Percentiles rank a stretch among this genome's conserved stretches.
Evolutionary conservation across 768 basidiomycete genomes (phyloP).

Genomic region (Naganishia vishniacii): DNA sequence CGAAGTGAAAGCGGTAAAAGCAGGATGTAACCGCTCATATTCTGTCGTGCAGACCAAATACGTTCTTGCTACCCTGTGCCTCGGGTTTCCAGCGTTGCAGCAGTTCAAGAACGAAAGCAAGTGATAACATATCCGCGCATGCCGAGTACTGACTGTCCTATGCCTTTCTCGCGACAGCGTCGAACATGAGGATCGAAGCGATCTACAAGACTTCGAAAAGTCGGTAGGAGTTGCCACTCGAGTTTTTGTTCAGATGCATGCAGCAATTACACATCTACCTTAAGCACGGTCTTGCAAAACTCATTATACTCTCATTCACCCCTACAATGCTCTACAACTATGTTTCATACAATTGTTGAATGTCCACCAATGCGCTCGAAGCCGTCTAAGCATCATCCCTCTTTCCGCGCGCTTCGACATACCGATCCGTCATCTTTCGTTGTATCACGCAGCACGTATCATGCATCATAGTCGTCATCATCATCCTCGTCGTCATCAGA

Average conservation of each 20-base stretch:
- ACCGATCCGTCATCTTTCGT: not conserved
- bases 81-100: conserved; percentile 4
- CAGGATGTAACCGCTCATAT: not conserved
- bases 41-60: not conserved
- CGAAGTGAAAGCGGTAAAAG: too few relatives aligned
- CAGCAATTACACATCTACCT: too few relatives aligned
- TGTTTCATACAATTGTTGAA: conserved; percentile 2
- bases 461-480: conserved; percentile 10
- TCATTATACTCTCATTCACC: conserved; percentile 2
- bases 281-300: not conserved
- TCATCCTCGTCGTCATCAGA: conserved; percentile 14
- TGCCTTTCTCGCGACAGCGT: not conserved
- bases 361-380: not conserved
- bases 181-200: conserved; percentile 23
- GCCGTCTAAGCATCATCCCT: not conserved
- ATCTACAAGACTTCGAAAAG: conserved; percentile 23
- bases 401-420: too few relatives aligned
- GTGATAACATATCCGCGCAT: not conserved
- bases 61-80: not conserved
- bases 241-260: too few relatives aligned
- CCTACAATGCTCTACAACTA: conserved; percentile 18
- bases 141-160: not conserved
- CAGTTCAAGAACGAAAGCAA: conserved; percentile 19
- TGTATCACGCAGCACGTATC: not conserved
- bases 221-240: conserved; percentile 24